These are phyloP conservation scores for Mycena latifolia DNA, from an alignment of 768 basidiomycete genomes.

Conservation along the genomic window DNA sequence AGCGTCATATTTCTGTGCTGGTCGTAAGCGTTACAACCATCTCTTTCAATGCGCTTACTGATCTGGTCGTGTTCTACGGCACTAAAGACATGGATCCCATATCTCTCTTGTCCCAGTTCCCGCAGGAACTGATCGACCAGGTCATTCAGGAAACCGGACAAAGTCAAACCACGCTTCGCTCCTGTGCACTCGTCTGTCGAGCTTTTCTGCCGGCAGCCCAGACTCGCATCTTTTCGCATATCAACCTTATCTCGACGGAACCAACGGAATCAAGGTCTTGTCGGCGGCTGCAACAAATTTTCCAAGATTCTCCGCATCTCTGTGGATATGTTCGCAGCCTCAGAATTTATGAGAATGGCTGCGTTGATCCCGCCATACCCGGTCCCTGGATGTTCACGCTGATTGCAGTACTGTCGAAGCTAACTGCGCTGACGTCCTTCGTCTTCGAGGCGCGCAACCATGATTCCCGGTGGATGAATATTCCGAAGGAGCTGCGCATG, in stretches of 20 bases:
- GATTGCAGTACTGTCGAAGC: background rate
- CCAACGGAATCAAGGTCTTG: background rate
- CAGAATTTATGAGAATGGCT: background rate
- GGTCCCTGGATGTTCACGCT: background rate
- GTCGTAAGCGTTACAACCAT: too few species aligned
- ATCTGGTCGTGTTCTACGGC: too few species aligned
- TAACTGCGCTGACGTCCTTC: background rate
- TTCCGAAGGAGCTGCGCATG: background rate
- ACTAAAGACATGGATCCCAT: background rate
- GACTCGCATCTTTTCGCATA: background rate
- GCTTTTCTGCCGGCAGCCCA: background rate
- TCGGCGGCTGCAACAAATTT: background rate
- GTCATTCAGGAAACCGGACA: background rate
- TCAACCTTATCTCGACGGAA: background rate
- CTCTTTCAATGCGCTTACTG: too few species aligned
- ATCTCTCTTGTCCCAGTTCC: background rate
- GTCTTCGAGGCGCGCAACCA: too few species aligned
- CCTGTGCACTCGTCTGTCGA: constrained; percentile 11
- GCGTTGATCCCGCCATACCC: background rate
- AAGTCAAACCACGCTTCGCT: background rate
- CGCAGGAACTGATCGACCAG: constrained; percentile 9
- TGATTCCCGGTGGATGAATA: too few species aligned
- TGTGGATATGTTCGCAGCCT: background rate
- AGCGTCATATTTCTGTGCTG: too few species aligned
- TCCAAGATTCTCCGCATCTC: background rate